Base-by-base conservation (phyloP, 192 early-diverging fungal species). In the Phlyctochytrium bullatum region DNA sequence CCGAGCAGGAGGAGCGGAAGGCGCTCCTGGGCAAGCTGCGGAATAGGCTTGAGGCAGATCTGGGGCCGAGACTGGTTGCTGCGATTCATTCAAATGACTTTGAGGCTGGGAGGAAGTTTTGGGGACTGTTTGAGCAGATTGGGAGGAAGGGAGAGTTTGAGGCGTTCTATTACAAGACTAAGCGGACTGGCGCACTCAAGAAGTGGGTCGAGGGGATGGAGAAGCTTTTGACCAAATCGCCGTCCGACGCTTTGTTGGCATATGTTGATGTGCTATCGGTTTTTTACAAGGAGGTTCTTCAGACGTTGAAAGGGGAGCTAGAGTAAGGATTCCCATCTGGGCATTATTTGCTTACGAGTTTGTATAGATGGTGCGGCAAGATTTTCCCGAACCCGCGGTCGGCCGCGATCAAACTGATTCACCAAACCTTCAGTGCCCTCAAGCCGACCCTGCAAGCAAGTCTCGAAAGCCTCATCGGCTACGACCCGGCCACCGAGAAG, bases 1-100 rank as follows among this genome's bases (percentile, higher is more conserved):
- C 85, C 16, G 89, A 91, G 58, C 88, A 84, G 52, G 88, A 89
- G 2, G 83, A 88, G 24, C 77, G 86, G 2, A 73, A 77, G 52
- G 73, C 66, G 0, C 61, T 93, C 20, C 71, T 93, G 40, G 62
- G 52, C 2, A 62, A 73, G 25, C 75, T 92, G 31, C 78, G 85
- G 56, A 84, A 87, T 57, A 79, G 83, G 40, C 76, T 93, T 20
- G 81, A 90, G 52, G 66, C 75, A 14, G 76, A 77, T 16, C 58
- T 90, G 36, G 74, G 71, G 31, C 76, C 83, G 1, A 67, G 76
- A 30, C 57, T 89, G 10, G 64, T 83, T 33, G 73, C 77, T 31
- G 87, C 87, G 0, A 54, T 91, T 3, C 74, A 76, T 24, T 75
- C 82, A 35, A 80, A 85, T 64, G 90, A 92, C 62, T 73, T 81